These are phyloP conservation scores for Diaporthe sp. DNA, from an alignment of 2,329 filamentous ascomycete genomes.

Conservation along the genomic window DNA sequence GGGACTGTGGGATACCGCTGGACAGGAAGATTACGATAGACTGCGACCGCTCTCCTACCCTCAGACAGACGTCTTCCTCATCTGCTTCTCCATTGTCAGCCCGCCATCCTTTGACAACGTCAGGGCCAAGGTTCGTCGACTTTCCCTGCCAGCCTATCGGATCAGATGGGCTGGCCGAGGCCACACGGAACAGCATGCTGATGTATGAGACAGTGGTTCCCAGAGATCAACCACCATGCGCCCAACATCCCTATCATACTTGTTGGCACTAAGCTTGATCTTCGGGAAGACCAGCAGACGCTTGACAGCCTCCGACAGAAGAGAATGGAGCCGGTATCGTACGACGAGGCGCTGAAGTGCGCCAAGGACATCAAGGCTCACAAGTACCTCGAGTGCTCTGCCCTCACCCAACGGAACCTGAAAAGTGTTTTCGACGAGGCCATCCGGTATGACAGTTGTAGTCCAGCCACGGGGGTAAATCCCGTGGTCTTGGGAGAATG, in stretches of 20 bases:
- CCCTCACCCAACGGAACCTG: conserved; percentile 93
- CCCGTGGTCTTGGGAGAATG: conserved; percentile 46
- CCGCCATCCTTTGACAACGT: conserved; percentile 99
- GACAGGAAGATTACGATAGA: conserved; percentile 98
- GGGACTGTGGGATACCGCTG: conserved; percentile 97
- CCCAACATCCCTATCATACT: conserved; percentile 96
- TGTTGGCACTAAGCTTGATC: conserved; percentile 96
- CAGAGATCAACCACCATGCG: conserved; percentile 97
- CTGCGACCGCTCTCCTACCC: conserved; percentile 96
- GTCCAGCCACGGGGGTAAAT: conserved; percentile 36
- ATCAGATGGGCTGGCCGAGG: conserved; percentile 7
- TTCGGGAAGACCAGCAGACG: conserved; percentile 89
- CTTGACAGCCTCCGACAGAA: conserved; percentile 87
- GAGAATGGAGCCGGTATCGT: conserved; percentile 97
- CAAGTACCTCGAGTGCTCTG: conserved; percentile 98
- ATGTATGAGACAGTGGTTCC: conserved; percentile 80
- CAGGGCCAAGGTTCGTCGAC: conserved; percentile 85
- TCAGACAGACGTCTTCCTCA: conserved; percentile 97
- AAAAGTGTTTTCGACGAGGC: conserved; percentile 99
- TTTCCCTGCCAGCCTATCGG: conserved; percentile 10
- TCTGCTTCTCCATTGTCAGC: conserved; percentile 98
- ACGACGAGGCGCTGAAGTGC: conserved; percentile 89
- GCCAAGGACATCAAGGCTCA: conserved; percentile 96
- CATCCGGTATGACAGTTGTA: conserved; percentile 79
- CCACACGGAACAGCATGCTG: conserved; percentile 2